Conservation (phyloP, 208 protist species). For the Histomonas meleagridis region DNA sequence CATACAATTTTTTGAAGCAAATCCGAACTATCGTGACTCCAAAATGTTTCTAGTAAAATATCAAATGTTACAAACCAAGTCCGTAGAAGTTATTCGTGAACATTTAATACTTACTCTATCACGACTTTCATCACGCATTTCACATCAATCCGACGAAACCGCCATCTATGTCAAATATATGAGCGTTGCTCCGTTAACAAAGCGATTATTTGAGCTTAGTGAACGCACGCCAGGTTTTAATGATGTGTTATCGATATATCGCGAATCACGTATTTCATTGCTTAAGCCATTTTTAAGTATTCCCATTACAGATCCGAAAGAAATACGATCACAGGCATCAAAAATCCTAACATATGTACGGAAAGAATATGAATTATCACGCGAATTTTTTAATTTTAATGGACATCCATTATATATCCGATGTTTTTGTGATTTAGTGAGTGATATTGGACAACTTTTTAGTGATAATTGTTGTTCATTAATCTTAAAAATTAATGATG, state of each 20-base stretch:
- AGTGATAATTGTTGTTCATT: neutral
- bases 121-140: neutral
- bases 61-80: neutral
- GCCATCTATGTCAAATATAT: conserved; percentile 28
- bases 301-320: neutral
- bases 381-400: conserved; percentile 21
- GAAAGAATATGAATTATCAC: neutral
- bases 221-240: neutral
- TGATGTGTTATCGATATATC: neutral
- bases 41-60: neutral
- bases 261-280: neutral
- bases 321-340: neutral
- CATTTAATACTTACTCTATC: neutral
- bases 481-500: neutral
- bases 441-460: neutral
- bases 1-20: conserved; percentile 8
- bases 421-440: neutral
- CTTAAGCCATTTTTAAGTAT: neutral
- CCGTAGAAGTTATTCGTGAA: neutral
- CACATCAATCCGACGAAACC: neutral
- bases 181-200: neutral
- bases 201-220: neutral
- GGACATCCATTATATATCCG: neutral
- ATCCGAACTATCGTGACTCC: neutral
- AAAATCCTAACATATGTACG: neutral